Conservation (phyloP, 768 basidiomycete genomes). For the Baorangia bicolor region DNA sequence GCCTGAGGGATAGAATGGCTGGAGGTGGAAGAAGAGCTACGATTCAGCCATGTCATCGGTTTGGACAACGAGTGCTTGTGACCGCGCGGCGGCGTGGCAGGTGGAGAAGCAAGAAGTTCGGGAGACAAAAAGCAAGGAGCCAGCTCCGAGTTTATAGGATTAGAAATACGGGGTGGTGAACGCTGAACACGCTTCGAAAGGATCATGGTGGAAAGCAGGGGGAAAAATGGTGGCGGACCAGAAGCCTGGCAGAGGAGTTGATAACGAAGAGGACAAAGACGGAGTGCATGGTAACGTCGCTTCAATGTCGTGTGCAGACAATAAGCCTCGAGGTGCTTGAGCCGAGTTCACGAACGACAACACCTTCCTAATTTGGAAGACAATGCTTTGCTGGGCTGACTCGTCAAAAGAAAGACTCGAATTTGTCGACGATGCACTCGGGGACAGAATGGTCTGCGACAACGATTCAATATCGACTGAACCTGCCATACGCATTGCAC, state of each 20-base stretch:
- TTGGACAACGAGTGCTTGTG: slow-evolving; percentile 41
- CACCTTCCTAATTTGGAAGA: slow-evolving; percentile 24
- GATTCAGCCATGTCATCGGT: slow-evolving; percentile 43
- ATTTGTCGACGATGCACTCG: background rate
- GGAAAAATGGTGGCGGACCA: background rate
- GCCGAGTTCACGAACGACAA: slow-evolving; percentile 20
- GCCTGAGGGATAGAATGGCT: slow-evolving; percentile 19
- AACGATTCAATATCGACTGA: slow-evolving; percentile 46
- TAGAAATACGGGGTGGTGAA: slow-evolving; percentile 14
- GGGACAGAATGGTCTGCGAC: background rate
- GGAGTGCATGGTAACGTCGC: slow-evolving; percentile 4
- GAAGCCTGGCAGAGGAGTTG: background rate
- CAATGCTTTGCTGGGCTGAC: slow-evolving; percentile 17
- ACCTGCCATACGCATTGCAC: slow-evolving; percentile 49
- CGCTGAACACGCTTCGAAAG: slow-evolving; percentile 22
- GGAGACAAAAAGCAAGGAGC: slow-evolving; percentile 22
- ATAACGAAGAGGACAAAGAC: slow-evolving; percentile 14
- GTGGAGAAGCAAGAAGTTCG: slow-evolving; percentile 27
- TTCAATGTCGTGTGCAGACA: slow-evolving; percentile 10
- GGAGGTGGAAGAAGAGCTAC: slow-evolving; percentile 36
- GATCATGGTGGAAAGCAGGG: slow-evolving; percentile 24
- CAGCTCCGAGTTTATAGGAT: slow-evolving; percentile 25
- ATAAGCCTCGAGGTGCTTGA: slow-evolving; percentile 10
- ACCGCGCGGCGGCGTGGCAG: slow-evolving; percentile 27
- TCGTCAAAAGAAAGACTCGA: background rate